phyloP scores from a whole-genome alignment of 768 basidiomycete genomes.

The Agaricus subrufescens region DNA sequence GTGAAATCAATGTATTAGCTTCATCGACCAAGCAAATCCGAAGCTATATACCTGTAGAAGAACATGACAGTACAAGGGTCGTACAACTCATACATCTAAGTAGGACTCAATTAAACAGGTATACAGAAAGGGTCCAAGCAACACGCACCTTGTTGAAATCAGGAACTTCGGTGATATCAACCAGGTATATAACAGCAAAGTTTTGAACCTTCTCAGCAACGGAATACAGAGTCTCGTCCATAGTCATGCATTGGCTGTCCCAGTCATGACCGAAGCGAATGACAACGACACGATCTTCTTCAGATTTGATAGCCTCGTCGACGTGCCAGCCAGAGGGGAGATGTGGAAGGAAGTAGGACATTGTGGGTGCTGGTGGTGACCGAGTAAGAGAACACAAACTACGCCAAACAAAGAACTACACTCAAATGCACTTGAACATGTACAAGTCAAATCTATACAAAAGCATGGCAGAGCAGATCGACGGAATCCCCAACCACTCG shows the following conservation, averaged over 20 bases:
- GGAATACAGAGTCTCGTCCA: constrained; percentile 94
- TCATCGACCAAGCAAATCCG: constrained; percentile 1
- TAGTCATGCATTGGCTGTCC: constrained; percentile 95
- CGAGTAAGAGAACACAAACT: too few relatives aligned
- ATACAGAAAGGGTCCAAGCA: not conserved
- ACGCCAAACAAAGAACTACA: too few relatives aligned
- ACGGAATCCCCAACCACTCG: too few relatives aligned
- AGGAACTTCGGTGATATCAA: constrained; percentile 94
- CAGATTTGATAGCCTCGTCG: constrained; percentile 97
- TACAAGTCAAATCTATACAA: too few relatives aligned
- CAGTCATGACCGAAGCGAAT: constrained; percentile 94
- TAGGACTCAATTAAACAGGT: not conserved
- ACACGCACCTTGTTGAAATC: constrained; percentile 92
- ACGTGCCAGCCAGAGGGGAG: constrained; percentile 96
- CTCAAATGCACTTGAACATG: not conserved
- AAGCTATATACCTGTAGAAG: constrained; percentile 74
- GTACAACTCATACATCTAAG: constrained; percentile 97
- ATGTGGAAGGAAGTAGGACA: constrained; percentile 90
- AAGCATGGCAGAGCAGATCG: too few relatives aligned
- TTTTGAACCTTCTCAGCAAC: constrained; percentile 97
- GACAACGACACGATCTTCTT: constrained; percentile 93
- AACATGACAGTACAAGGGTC: constrained; percentile 98
- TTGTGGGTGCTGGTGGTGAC: constrained; percentile 19
- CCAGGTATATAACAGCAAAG: constrained; percentile 94
- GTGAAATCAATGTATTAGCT: not conserved